Evolutionary conservation across 2,329 filamentous ascomycete genomes (phyloP), one percentile per base, ranked within the genome.

Genomic region (Lecanicillium sp.): DNA sequence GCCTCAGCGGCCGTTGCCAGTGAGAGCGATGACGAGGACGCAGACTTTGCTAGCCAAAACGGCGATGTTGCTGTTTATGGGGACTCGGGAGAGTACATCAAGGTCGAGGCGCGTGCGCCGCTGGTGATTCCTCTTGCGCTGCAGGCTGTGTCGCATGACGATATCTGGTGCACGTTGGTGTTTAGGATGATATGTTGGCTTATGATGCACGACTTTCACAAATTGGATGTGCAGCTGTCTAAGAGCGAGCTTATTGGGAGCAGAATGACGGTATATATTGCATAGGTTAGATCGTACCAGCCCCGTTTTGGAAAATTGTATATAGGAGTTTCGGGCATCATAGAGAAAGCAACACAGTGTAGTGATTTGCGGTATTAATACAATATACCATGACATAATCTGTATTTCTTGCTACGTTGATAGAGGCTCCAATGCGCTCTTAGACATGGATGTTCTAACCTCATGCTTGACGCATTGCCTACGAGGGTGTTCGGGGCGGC

Each of bases 131-230:
- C 47, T 10, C 46, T 60, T 28, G 48, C 50, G 8, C 39, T 49
- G 3, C 42, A 54, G 36, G 39, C 44, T 5, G 54, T 52, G 11
- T 52, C 51, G n/a, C 54, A 60, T 31, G 60, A 64, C 31, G 60
- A 65, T 7, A 64, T 74, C n/a, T 77, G 72, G 72, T 71, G 69
- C 46, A 68, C 66, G 7, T 55, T 77, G 14, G 61, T 76, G 4
- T 72, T 77, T 44, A 58, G 72, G 18, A 77, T 77, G 73, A 59
- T 77, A 17, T 76, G 72, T 50, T 77, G 72, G 74, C 53, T 77
- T 37, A 61, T 71, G 55, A 54, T 77, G 44, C 72, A 78, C 47
- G 71, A 77, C 46, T 77, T 77, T 37, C 60, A 74, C 51, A 71
- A 69, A 49, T 60, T 65, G 42, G 74, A 77, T 40, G 59, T 69